Evolutionary conservation across 2,329 filamentous ascomycete species (phyloP), one percentile per base, ranked within the genome.

Genomic region (Cordyceps militaris): DNA sequence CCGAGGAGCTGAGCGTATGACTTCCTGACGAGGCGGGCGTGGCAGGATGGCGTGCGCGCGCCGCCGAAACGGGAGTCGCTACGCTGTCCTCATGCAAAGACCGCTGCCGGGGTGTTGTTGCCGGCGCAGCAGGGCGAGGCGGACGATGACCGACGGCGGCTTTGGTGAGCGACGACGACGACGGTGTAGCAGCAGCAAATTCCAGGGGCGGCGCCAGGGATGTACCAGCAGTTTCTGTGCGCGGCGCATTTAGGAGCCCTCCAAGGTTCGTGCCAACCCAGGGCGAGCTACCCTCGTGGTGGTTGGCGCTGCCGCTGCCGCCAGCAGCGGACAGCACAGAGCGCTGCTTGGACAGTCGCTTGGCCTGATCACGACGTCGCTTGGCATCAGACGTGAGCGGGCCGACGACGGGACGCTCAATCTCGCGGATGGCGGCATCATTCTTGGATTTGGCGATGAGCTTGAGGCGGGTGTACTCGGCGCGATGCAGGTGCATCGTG

Each of bases 401-500:
- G 0, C 73, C 74, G 0, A 79, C 73, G 10, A 81, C 76, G 2
- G 80, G 81, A 8, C 80, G 73, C 40, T 79, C 76, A 50, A 83
- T 79, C 58, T 74, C 70, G 21, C 67, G 71, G 59, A 83, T 81
- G 10, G 74, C 70, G 21, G 76, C 76, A 1, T 78, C 78, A 61
- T 85, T 85, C 51, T 79, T 77, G 10, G 74, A 67, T 61, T 75
- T 80, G 3, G 83, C 81, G 36, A 76, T 72, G 34, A 74, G 72
- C 68, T 87, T 87, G 46, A 89, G 78, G 4, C 85, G 80, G 59
- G 84, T 77, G 67, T 93, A 93, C 69, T 91, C 88, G 16, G 84
- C 87, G n/a, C 84, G 81, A 67, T 92, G 88, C 1, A 93, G 78
- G 68, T 91, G 88, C 5, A 80, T 79, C 0, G 89, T 93, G 70